phyloP scores from a whole-genome alignment of 2,329 filamentous ascomycete genomes.

The Hymenoscyphus infarciens region DNA sequence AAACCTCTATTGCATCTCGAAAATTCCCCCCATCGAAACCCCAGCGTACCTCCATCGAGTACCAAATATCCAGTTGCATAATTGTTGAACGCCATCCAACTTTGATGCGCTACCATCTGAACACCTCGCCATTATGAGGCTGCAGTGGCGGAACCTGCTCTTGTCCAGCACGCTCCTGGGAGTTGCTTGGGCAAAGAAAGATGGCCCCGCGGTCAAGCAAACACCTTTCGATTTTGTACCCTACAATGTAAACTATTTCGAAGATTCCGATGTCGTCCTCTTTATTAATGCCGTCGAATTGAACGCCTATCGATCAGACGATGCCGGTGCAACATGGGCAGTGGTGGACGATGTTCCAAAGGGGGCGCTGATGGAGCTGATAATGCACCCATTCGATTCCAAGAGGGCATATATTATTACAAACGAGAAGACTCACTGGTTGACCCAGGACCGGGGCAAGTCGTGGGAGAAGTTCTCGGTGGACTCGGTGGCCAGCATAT shows the following conservation, averaged over 20 bases:
- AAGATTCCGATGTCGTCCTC: constrained; percentile 78
- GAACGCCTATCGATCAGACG: constrained; percentile 71
- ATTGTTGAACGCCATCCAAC: constrained; percentile 15
- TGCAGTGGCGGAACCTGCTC: constrained; percentile 34
- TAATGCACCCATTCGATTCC: constrained; percentile 75
- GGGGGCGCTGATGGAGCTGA: constrained; percentile 58
- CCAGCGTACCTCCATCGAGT: constrained; percentile 3
- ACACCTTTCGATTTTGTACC: constrained; percentile 66
- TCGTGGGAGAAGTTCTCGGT: constrained; percentile 74
- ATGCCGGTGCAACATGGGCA: constrained; percentile 78
- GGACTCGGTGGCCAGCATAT: constrained; percentile 52
- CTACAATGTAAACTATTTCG: constrained; percentile 78
- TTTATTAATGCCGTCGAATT: constrained; percentile 63
- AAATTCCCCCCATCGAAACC: not conserved
- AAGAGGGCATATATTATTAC: constrained; percentile 80
- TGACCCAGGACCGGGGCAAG: constrained; percentile 78
- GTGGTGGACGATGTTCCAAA: constrained; percentile 61
- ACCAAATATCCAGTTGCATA: not conserved
- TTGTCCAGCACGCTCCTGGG: constrained; percentile 29
- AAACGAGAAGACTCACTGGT: constrained; percentile 67
- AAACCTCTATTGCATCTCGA: not conserved
- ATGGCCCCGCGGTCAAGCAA: constrained; percentile 59
- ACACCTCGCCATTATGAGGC: constrained; percentile 35
- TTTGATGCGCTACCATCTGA: constrained; percentile 33
- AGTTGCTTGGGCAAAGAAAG: constrained; percentile 33